Conservation (phyloP, 2,329 filamentous ascomycete genomes). For the Talaromyces verruculosus region DNA sequence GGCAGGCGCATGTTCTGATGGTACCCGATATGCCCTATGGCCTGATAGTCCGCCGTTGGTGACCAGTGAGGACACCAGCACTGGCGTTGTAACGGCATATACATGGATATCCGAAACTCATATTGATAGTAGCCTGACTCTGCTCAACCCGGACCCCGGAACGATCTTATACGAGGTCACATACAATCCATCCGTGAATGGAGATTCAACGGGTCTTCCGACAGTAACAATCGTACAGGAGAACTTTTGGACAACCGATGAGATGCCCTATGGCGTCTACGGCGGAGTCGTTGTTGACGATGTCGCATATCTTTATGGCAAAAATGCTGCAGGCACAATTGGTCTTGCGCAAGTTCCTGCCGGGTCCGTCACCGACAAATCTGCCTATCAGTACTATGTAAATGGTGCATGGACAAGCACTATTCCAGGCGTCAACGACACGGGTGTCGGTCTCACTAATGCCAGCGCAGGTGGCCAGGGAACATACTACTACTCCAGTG, state of each 20-base stretch:
- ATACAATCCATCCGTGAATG: constrained; percentile 22
- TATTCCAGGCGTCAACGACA: constrained; percentile 18
- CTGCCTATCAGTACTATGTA: constrained; percentile 19
- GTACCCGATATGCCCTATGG: constrained; percentile 29
- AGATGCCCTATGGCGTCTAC: constrained; percentile 25
- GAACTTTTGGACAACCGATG: constrained; percentile 26
- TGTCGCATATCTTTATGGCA: constrained; percentile 16
- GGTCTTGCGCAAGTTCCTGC: constrained; percentile 14
- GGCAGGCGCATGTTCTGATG: constrained; percentile 21
- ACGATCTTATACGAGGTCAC: constrained; percentile 28
- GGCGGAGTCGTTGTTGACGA: constrained; percentile 8
- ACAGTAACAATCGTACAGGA: constrained; percentile 25
- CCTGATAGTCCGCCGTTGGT: constrained; percentile 28
- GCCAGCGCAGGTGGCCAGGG: constrained; percentile 32
- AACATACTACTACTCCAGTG: constrained; percentile 32
- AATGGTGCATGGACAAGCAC: constrained; percentile 16
- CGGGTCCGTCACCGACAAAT: constrained; percentile 9
- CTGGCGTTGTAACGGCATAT: constrained; percentile 22
- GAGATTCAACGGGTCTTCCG: constrained; percentile 22
- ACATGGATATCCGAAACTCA: constrained; percentile 29
- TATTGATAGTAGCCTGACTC: constrained; percentile 20
- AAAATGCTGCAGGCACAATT: constrained; percentile 15
- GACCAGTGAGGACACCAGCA: constrained; percentile 21
- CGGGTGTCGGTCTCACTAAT: constrained; percentile 26
- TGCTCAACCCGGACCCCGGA: constrained; percentile 25